These are phyloP conservation scores for Lagenidium sp. DNA, from an alignment of 352 stramenopile species.

Conservation along the genomic window DNA sequence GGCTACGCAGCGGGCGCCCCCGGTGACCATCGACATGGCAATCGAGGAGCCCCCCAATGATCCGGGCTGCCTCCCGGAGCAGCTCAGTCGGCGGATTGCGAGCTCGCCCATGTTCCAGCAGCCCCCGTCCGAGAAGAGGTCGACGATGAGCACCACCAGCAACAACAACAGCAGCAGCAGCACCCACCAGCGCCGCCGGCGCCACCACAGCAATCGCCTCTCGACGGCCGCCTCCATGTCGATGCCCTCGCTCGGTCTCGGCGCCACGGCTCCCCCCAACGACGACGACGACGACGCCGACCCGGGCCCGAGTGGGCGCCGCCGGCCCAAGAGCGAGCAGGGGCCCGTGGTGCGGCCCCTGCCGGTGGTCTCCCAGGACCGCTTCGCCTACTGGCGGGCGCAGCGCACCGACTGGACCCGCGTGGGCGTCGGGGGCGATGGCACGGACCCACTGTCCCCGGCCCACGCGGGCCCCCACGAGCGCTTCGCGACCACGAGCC, in stretches of 20 bases:
- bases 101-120: conserved; percentile 18
- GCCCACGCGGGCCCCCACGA: conserved; percentile 29
- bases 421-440: conserved; percentile 65
- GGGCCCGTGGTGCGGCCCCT: conserved; percentile 14
- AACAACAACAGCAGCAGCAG: not conserved
- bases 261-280: too few relatives aligned
- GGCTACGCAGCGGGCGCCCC: not conserved
- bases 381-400: conserved; percentile 39
- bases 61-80: conserved; percentile 43
- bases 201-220: conserved; percentile 1
- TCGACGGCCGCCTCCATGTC: conserved; percentile 10
- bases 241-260: too few relatives aligned
- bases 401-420: conserved; percentile 69
- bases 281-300: too few relatives aligned
- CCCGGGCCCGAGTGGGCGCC: too few relatives aligned
- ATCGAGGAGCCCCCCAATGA: conserved; percentile 1
- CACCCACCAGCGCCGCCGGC: conserved; percentile 3
- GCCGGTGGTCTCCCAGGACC: conserved; percentile 31
- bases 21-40: not conserved
- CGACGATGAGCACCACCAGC: too few relatives aligned
- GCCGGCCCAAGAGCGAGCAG: not conserved
- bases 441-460: conserved; percentile 28
- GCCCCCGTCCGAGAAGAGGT: too few relatives aligned
- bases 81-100: conserved; percentile 35
- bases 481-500: conserved; percentile 48